Evolutionary conservation across 108 stramenopile genomes (phyloP).

Genomic region (Cyclotella atomus): DNA sequence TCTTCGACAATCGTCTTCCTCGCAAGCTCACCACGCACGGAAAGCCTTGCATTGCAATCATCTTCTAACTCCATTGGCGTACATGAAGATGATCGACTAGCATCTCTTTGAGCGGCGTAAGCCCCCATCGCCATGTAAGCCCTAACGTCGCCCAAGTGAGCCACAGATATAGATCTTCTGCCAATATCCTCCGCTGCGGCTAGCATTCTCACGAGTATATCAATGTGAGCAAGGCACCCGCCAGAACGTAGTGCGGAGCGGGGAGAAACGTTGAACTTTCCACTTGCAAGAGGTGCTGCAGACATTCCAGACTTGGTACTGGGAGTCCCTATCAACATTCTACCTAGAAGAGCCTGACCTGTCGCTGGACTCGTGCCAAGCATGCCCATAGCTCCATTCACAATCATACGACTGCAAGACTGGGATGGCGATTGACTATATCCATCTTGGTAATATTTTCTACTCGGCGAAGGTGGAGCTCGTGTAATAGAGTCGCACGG

Average conservation of each 20-base stretch:
- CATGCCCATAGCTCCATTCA: constrained; percentile 62
- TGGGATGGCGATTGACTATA: constrained; percentile 8
- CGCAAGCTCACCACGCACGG: constrained; percentile 1
- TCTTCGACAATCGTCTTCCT: constrained; percentile 49
- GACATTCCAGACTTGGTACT: constrained; percentile 16
- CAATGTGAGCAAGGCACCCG: constrained; percentile 67
- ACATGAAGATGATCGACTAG: constrained; percentile 51
- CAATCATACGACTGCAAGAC: constrained; percentile 51
- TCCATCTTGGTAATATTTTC: constrained; percentile 1
- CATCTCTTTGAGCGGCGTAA: constrained; percentile 49
- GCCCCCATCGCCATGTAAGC: constrained; percentile 86
- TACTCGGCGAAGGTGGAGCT: background rate
- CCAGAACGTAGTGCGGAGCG: constrained; percentile 39
- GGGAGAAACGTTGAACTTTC: constrained; percentile 31
- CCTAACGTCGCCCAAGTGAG: constrained; percentile 84
- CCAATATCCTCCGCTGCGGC: constrained; percentile 89
- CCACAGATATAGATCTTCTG: constrained; percentile 84
- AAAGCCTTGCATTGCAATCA: constrained; percentile 29
- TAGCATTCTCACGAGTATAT: constrained; percentile 69
- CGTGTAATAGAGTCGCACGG: constrained; percentile 19
- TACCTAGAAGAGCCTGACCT: constrained; percentile 75
- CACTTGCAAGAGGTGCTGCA: constrained; percentile 23
- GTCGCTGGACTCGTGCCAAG: constrained; percentile 91
- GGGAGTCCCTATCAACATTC: constrained; percentile 67
- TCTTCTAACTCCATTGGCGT: constrained; percentile 81